Base-by-base conservation (phyloP, 2,329 filamentous ascomycete species). In the Aureobasidium subglaciale region DNA sequence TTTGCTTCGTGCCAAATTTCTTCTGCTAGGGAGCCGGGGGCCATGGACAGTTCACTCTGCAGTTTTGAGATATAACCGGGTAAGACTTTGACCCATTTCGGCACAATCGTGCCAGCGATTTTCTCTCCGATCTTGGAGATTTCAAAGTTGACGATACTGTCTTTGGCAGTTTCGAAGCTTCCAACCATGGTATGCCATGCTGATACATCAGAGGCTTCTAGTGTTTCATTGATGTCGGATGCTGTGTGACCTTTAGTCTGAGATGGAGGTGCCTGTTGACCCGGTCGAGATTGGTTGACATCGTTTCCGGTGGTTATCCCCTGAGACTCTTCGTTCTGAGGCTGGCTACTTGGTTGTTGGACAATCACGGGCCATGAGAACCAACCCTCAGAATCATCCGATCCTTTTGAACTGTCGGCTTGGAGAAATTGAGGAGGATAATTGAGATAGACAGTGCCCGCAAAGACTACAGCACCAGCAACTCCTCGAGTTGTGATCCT, bases 1-100 rank as follows among this genome's bases (percentile, higher is more conserved):
- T 90, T 87, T 1, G 93, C 90, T 64, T 97, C 92, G 60, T 79
- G 77, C 93, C 93, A 97, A 57, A 99, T 93, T 62, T 96, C 88
- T 65, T 95, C 87, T 11, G 92, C 90, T 38, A 99, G 75, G 0
- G 90, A 95, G 1, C 90, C 92, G 0, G 90, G 88, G 0, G 86
- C 83, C 83, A 93, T 86, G 30, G 89, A 93, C 15, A 96, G 77
- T 71, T 97, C 92, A 20, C 82, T 82, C 67, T 96, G 90, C 30
- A 97, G 79, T 69, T 96, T 96, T 58, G 82, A 79, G 55, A 95
- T 75, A 55, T 88, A 90, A 3, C 77, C 84, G 0, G 91, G 91
- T 16, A 96, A 74, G 38, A 82, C 68, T 60, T 83, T 86, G 30
- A 87, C 84, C 92, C 92, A 97, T 38, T 87, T 83, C 0, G 92